A percentile compares a stretch with the other conserved stretches of the same genome.
Conservation (phyloP, 371 early-diverging fungal genomes). For the Coemansia sp. region DNA sequence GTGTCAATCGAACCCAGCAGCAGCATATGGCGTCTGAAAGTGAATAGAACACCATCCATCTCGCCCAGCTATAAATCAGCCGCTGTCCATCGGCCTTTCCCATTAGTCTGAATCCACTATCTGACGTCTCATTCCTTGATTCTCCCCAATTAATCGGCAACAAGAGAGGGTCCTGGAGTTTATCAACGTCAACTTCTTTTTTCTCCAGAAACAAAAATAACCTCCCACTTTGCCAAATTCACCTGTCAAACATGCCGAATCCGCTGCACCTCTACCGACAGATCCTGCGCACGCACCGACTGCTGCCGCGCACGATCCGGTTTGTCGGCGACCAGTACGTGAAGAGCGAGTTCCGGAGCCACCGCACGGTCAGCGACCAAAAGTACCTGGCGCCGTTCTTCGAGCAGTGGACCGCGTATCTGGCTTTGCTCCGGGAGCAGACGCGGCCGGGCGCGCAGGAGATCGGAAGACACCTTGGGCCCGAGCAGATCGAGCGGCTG, state of each 20-base stretch:
- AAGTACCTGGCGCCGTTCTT: conserved; percentile 44
- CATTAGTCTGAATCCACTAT: no score
- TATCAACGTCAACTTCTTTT: no score
- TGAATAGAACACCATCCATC: no score
- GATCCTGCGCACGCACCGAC: conserved; percentile 45
- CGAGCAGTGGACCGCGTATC: conserved; percentile 45
- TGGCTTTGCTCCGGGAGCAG: conserved; percentile 32
- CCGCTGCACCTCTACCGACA: conserved; percentile 38
- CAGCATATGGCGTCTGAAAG: no score
- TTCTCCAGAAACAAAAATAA: no score
- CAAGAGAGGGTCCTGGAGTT: no score
- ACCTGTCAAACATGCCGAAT: conserved; percentile 21
- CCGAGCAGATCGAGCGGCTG: conserved; percentile 35
- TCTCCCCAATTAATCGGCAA: no score
- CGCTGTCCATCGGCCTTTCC: no score
- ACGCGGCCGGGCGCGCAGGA: conserved; percentile 1
- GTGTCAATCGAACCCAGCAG: no score
- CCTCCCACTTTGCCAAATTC: no score
- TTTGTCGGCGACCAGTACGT: conserved; percentile 53
- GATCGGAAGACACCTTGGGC: conserved; percentile 43
- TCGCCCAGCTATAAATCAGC: no score
- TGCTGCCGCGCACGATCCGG: conserved; percentile 47
- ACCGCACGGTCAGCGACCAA: conserved; percentile 41
- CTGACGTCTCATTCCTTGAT: no score
- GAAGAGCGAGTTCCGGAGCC: conserved; percentile 48